Conservation (phyloP, 2,329 filamentous ascomycete genomes). For the Nigrospora osmanthi region DNA sequence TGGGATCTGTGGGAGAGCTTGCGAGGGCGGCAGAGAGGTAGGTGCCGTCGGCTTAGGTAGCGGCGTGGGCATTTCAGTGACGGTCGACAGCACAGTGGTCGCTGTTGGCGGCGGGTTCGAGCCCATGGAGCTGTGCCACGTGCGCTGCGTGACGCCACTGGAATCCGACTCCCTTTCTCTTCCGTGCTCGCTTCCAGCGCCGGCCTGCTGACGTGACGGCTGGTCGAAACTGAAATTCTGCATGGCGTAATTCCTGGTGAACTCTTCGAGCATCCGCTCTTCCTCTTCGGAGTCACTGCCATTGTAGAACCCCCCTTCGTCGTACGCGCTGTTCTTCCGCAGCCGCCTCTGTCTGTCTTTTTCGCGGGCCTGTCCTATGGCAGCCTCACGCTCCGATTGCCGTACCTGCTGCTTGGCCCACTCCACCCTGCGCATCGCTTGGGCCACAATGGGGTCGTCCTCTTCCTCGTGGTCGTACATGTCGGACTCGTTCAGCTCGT, state of each 20-base stretch:
- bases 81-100: slow-evolving; percentile 62
- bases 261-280: slow-evolving; percentile 75
- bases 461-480: slow-evolving; percentile 23
- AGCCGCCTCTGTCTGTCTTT: slow-evolving; percentile 43
- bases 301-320: slow-evolving; percentile 51
- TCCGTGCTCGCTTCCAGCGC: slow-evolving; percentile 49
- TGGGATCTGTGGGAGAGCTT: slow-evolving; percentile 35
- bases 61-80: slow-evolving; percentile 50
- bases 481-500: slow-evolving; percentile 61
- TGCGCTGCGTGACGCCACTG: slow-evolving; percentile 67
- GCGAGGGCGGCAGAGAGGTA: slow-evolving; percentile 40
- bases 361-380: slow-evolving; percentile 52
- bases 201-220: slow-evolving; percentile 49
- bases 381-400: slow-evolving; percentile 63
- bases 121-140: slow-evolving; percentile 72
- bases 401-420: slow-evolving; percentile 68
- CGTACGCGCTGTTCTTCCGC: slow-evolving; percentile 22
- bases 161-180: slow-evolving; percentile 69
- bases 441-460: slow-evolving; percentile 32
- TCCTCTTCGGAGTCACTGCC: slow-evolving; percentile 64
- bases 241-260: slow-evolving; percentile 75
- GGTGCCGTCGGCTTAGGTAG: slow-evolving; percentile 13
- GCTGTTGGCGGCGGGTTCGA: slow-evolving; percentile 65
- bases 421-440: slow-evolving; percentile 60
- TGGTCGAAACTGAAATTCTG: slow-evolving; percentile 75